phyloP scores from a whole-genome alignment of 192 early-diverging fungal genomes.

The Coemansia asiatica region DNA sequence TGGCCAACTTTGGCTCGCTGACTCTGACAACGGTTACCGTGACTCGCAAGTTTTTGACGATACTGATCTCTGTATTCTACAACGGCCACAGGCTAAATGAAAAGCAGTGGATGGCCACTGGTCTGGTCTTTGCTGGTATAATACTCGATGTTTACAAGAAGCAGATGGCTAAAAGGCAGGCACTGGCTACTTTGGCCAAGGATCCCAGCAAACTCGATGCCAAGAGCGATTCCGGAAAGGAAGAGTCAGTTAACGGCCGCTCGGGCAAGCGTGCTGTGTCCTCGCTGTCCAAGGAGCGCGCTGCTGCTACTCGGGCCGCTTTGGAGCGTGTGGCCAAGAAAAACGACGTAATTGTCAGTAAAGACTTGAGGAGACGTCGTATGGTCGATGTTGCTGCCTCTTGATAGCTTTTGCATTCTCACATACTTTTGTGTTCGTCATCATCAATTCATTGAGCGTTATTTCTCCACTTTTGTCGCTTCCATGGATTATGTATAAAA shows the following conservation, averaged over 20 bases:
- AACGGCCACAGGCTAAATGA: slow-evolving; percentile 76
- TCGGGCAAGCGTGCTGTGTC: neutral
- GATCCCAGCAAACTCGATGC: neutral
- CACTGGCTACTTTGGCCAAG: neutral
- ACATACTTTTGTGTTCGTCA: neutral
- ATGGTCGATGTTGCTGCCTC: slow-evolving; percentile 38
- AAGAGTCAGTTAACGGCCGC: neutral
- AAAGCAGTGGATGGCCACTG: slow-evolving; percentile 85
- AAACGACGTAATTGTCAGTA: neutral
- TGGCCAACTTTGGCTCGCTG: slow-evolving; percentile 87
- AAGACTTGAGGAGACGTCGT: slow-evolving; percentile 33
- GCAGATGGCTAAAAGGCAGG: slow-evolving; percentile 50
- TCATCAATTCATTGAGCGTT: neutral
- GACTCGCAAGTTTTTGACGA: slow-evolving; percentile 94
- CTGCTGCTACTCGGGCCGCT: slow-evolving; percentile 1
- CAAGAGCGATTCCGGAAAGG: slow-evolving; percentile 2
- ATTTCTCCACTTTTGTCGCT: neutral
- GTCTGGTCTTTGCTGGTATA: slow-evolving; percentile 85
- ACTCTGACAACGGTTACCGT: slow-evolving; percentile 92
- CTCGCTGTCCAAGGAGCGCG: slow-evolving; percentile 2
- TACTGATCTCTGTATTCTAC: slow-evolving; percentile 87
- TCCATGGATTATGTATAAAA: neutral
- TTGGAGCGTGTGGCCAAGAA: slow-evolving; percentile 6
- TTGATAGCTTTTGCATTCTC: slow-evolving; percentile 3
- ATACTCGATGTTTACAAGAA: slow-evolving; percentile 76